Conservation (phyloP, 2,329 filamentous ascomycete species). For the Ophiocordyceps camponoti-floridani region DNA sequence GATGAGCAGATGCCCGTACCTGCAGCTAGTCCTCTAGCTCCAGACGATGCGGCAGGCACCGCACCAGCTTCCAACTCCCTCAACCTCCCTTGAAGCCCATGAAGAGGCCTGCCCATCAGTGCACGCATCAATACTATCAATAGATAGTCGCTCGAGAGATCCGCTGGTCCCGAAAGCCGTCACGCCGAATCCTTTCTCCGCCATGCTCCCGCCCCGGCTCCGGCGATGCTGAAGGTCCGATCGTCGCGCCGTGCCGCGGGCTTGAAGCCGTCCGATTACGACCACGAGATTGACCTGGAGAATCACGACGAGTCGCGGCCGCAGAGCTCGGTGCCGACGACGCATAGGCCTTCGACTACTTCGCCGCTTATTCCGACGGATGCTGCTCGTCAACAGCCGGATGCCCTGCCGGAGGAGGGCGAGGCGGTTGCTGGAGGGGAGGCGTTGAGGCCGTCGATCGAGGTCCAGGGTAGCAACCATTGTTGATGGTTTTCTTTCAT, state of each 20-base stretch:
- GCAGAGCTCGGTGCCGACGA: neutral
- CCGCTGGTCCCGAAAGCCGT: no score
- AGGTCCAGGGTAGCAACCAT: conserved; percentile 13
- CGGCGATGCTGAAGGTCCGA: conserved; percentile 16
- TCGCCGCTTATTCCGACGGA: neutral
- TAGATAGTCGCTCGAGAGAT: no score
- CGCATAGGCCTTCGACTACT: neutral
- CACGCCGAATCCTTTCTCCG: neutral
- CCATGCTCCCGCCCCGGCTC: conserved; percentile 6
- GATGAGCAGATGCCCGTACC: neutral
- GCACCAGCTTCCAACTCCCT: neutral
- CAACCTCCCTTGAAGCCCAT: no score
- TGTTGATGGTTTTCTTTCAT: neutral
- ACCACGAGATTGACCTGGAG: conserved; percentile 54
- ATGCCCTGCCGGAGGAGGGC: neutral
- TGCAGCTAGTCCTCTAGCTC: neutral
- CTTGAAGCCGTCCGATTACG: conserved; percentile 43
- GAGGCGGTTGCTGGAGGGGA: no score
- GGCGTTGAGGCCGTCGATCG: conserved; percentile 1
- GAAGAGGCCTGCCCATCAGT: no score
- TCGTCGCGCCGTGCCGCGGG: conserved; percentile 36
- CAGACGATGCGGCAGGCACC: no score
- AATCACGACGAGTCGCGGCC: conserved; percentile 26
- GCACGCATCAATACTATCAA: no score
- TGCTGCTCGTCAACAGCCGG: neutral